Evolutionary conservation across 768 basidiomycete species (phyloP).

Genomic region (Termitomyces sp.): DNA sequence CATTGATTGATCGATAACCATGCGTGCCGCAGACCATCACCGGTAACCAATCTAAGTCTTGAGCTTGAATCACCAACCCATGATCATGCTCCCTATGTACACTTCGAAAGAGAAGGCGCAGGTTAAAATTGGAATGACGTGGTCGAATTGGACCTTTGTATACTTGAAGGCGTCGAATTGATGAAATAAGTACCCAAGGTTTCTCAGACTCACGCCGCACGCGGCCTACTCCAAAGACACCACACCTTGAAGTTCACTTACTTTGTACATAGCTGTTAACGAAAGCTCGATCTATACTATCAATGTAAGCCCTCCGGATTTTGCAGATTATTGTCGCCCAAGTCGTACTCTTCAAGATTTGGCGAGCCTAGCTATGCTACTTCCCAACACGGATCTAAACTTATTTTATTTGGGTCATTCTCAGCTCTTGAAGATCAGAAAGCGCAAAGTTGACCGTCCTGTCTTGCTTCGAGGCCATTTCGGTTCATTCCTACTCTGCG

Average conservation of each 20-base stretch:
- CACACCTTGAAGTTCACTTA: constrained; percentile 29
- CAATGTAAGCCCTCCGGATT: constrained; percentile 25
- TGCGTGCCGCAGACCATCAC: too few species aligned
- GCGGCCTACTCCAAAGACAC: constrained; percentile 19
- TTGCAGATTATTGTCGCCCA: too few species aligned
- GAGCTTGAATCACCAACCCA: too few species aligned
- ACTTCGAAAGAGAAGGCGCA: too few species aligned
- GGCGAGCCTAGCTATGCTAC: constrained; percentile 41
- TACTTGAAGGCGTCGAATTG: too few species aligned
- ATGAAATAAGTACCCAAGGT: too few species aligned
- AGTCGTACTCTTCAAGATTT: constrained; percentile 22
- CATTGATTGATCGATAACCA: too few species aligned
- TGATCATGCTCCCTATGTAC: too few species aligned
- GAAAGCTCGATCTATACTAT: constrained; percentile 36
- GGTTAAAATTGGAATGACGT: too few species aligned
- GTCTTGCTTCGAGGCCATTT: constrained; percentile 25
- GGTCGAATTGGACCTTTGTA: too few species aligned
- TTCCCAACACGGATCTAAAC: constrained; percentile 42
- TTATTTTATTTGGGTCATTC: constrained; percentile 36
- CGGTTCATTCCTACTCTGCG: constrained; percentile 29
- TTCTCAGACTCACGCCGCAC: constrained; percentile 28
- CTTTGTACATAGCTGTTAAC: constrained; percentile 38
- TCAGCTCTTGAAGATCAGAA: constrained; percentile 28
- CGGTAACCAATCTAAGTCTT: too few species aligned
- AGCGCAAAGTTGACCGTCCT: constrained; percentile 22